phyloP scores from a whole-genome alignment of 306 rosid species.

The Adenanthera pavonina region DNA sequence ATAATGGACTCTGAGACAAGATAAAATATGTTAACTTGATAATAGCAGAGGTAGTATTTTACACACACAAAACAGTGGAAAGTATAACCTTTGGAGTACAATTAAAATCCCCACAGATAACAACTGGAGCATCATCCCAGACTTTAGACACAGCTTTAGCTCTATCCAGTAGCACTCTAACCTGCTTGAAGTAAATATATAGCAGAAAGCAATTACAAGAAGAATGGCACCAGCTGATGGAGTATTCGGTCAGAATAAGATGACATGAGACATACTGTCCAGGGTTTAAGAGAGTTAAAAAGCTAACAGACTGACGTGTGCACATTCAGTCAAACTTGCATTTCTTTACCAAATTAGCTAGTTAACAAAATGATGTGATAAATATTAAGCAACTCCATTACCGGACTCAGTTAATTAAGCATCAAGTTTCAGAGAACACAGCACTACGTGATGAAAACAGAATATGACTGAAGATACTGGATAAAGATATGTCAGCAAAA shows the following conservation, averaged over 20 bases:
- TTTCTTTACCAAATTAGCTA: constrained; percentile 15
- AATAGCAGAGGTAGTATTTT: constrained; percentile 16
- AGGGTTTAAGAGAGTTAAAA: constrained; percentile 22
- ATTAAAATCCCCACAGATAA: constrained; percentile 94
- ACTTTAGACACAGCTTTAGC: constrained; percentile 76
- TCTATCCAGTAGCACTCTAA: constrained; percentile 77
- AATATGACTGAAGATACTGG: background rate
- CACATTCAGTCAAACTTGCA: constrained; percentile 28
- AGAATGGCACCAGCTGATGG: constrained; percentile 33
- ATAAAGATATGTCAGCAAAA: background rate
- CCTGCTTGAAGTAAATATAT: constrained; percentile 59
- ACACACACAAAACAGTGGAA: constrained; percentile 27
- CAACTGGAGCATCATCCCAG: constrained; percentile 88
- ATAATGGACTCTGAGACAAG: constrained; percentile 79
- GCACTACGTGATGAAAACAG: constrained; percentile 6
- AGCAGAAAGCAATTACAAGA: constrained; percentile 34
- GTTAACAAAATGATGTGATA: background rate
- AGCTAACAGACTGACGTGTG: background rate
- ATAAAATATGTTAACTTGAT: constrained; percentile 31
- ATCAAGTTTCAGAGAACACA: constrained; percentile 16
- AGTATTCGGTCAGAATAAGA: constrained; percentile 28
- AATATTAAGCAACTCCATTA: constrained; percentile 5
- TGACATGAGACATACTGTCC: constrained; percentile 14
- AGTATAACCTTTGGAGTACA: constrained; percentile 87
- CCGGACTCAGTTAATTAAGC: background rate